Percentiles rank a stretch among this genome's conserved stretches.
These are phyloP conservation scores for Xylariales sp. DNA, from an alignment of 2,329 filamentous ascomycete species.

Conservation along the genomic window DNA sequence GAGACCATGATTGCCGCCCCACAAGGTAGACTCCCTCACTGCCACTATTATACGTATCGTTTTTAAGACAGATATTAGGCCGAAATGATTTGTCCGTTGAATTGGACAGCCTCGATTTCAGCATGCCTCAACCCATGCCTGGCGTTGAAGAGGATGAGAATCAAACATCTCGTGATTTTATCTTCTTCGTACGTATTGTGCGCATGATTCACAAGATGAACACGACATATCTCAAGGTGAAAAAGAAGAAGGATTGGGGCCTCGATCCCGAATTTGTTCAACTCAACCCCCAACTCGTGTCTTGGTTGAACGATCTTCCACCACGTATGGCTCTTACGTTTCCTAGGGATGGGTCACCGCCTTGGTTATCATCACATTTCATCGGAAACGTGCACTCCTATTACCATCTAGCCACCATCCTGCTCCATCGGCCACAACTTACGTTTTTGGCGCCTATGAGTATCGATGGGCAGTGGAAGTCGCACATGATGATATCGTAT, in stretches of 20 bases:
- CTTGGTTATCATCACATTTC: conserved; percentile 88
- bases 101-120: conserved; percentile 80
- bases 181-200: conserved; percentile 81
- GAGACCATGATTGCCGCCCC: conserved; percentile 95
- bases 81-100: conserved; percentile 83
- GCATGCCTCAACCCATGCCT: conserved; percentile 69
- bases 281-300: conserved; percentile 79
- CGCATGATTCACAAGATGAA: conserved; percentile 83
- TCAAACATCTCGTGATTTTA: conserved; percentile 83
- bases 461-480: conserved; percentile 82
- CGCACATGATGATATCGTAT: conserved; percentile 88
- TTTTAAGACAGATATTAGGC: conserved; percentile 59
- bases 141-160: conserved; percentile 81
- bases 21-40: conserved; percentile 71
- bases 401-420: conserved; percentile 84
- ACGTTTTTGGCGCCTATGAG: conserved; percentile 78
- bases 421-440: conserved; percentile 88
- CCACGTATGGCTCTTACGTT: conserved; percentile 82
- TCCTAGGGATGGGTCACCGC: conserved; percentile 80
- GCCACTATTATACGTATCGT: background rate
- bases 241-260: conserved; percentile 82
- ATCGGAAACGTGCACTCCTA: conserved; percentile 91
- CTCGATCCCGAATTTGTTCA: conserved; percentile 84
- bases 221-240: conserved; percentile 78
- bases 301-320: conserved; percentile 82